Conservation (phyloP, 129 eudicot species). For the Tagetes erecta region DNA sequence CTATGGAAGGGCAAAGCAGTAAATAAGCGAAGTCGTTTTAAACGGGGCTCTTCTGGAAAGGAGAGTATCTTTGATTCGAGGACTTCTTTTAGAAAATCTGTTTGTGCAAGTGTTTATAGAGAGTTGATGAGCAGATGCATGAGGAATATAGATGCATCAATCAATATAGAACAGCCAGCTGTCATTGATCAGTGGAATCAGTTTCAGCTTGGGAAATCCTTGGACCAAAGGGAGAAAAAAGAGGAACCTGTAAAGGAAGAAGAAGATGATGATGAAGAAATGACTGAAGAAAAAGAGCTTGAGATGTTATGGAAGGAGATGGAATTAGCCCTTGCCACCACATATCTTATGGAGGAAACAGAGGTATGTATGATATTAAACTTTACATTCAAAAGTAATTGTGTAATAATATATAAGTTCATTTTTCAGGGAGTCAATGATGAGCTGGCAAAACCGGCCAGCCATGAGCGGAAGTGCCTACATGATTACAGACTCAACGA, state of each 20-base stretch:
- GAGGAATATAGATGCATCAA: slow-evolving; percentile 76
- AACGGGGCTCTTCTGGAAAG: slow-evolving; percentile 44
- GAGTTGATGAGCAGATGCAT: slow-evolving; percentile 81
- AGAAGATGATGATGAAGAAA: slow-evolving; percentile 75
- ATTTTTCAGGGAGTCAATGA: slow-evolving; percentile 49
- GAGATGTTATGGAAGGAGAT: slow-evolving; percentile 89
- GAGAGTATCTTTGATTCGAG: slow-evolving; percentile 72
- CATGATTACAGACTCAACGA: slow-evolving; percentile 86
- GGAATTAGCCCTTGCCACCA: slow-evolving; percentile 82
- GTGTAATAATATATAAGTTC: slow-evolving; percentile 14
- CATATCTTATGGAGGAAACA: slow-evolving; percentile 68
- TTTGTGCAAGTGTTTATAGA: slow-evolving; percentile 66
- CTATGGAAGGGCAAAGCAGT: slow-evolving; percentile 42
- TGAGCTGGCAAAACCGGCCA: slow-evolving; percentile 32
- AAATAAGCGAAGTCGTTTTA: slow-evolving; percentile 38
- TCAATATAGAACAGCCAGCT: slow-evolving; percentile 61
- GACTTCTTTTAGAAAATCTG: slow-evolving; percentile 54
- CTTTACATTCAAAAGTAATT: background rate
- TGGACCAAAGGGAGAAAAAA: slow-evolving; percentile 40
- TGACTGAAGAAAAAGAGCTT: slow-evolving; percentile 45
- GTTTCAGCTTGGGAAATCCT: slow-evolving; percentile 45
- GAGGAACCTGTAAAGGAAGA: slow-evolving; percentile 45
- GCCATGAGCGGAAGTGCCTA: slow-evolving; percentile 46
- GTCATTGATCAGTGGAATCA: slow-evolving; percentile 84
- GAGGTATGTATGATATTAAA: slow-evolving; percentile 44